Evolutionary conservation across 805 yeast genomes (phyloP).

Genomic region (Cyberlindnera xylosilytica): DNA sequence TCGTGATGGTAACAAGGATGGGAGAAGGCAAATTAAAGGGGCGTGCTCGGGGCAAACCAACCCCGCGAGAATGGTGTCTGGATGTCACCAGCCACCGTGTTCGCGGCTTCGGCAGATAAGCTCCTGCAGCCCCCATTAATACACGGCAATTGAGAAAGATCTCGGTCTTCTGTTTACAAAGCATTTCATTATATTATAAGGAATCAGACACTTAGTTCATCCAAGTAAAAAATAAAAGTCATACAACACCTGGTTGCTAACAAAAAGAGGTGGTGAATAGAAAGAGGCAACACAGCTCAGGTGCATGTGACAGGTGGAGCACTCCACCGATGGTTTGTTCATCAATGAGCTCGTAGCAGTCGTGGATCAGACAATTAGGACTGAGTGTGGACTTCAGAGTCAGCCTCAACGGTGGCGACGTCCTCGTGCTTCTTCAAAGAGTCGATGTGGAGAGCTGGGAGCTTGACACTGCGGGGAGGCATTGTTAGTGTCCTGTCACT

Average conservation of each 20-base stretch:
- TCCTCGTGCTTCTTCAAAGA: constrained; percentile 46
- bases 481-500: background rate
- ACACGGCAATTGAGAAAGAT: too few relatives aligned
- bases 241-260: too few relatives aligned
- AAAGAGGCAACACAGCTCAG: too few relatives aligned
- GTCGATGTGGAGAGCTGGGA: constrained; percentile 50
- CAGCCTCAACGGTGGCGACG: constrained; percentile 64
- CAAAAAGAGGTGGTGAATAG: too few relatives aligned
- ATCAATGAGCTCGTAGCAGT: too few relatives aligned
- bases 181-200: too few relatives aligned
- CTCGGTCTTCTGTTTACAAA: too few relatives aligned
- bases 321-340: too few relatives aligned
- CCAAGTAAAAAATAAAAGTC: too few relatives aligned
- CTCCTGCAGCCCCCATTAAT: background rate
- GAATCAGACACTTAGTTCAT: too few relatives aligned
- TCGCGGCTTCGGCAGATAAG: background rate
- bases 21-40: background rate
- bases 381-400: constrained; percentile 52
- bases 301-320: too few relatives aligned
- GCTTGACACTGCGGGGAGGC: constrained; percentile 34
- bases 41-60: background rate
- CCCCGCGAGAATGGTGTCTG: constrained; percentile 1
- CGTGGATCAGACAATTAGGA: background rate
- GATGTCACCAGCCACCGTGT: background rate
- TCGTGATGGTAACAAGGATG: background rate